Base-by-base conservation (phyloP, 192 early-diverging fungal species). In the Coemansia sp. region DNA sequence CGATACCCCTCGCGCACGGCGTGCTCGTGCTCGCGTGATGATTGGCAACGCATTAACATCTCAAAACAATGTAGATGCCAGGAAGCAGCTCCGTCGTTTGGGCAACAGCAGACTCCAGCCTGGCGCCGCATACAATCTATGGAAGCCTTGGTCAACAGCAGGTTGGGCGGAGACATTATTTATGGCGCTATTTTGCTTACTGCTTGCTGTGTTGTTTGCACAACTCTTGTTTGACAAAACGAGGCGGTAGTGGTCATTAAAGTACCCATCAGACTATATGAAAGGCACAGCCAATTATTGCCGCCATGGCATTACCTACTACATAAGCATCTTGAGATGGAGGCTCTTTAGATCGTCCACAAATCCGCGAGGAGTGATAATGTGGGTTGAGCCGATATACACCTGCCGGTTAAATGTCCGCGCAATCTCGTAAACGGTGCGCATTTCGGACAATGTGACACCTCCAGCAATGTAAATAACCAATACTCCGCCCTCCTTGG, bases 381-480 rank as follows among this genome's bases (percentile, higher is more conserved):
- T 66, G 56, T 85, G 84, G 16, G 84, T 85, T 12, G 79, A 79
- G 15, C 81, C 84, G 18, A 85, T 77, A 67, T 77, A 85, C 3
- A 85, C 68, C 5, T 85, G 71, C 40, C 76, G 74, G 3, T 71
- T 72, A 53, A 70, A 74, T 23, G 65, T 61, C 11, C 72, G 60
- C 8, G 76, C 61, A n/a, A 85, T 57, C 41, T 82, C 84, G 72
- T 85, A 85, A 4, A 78, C 63, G 9, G 84, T 16, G 16, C 84
- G 76, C 72, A 85, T 77, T 44, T 85, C 84, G 9, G 79, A 70
- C 26, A 83, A 53, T 9, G 84, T 85, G 37, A 79, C 64, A 18
- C 84, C 84, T 4, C 84, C 84, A 9, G 76, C 72, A 61, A 85
- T 78, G 61, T 77, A 85, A 11, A 85, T 62, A 47, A 85, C 65